These are phyloP conservation scores for Pseudotulostoma volvatum DNA, from an alignment of 495 filamentous ascomycete genomes.

Conservation along the genomic window DNA sequence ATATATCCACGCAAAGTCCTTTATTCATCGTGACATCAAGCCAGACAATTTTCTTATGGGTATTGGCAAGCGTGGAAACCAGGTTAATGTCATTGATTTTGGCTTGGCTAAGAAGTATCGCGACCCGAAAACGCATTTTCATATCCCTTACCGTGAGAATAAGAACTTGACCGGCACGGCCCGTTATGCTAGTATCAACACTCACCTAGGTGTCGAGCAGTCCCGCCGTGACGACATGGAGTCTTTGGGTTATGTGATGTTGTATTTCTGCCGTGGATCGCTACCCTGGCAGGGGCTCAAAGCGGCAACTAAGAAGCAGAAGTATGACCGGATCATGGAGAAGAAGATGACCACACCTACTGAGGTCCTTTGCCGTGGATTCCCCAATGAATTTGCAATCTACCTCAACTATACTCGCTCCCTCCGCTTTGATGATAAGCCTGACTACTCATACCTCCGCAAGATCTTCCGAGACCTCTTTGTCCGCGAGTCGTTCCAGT, in stretches of 20 bases:
- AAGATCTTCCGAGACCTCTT: slow-evolving; percentile 99
- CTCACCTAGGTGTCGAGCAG: slow-evolving; percentile 96
- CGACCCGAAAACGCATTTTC: slow-evolving; percentile 99
- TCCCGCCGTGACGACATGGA: slow-evolving; percentile 99
- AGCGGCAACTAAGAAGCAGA: slow-evolving; percentile 99
- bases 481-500: slow-evolving; percentile 98
- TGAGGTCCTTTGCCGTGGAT: slow-evolving; percentile 96
- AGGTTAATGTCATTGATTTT: slow-evolving; percentile 99
- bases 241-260: slow-evolving; percentile 97
- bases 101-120: slow-evolving; percentile 99
- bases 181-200: slow-evolving; percentile 99
- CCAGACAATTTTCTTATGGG: slow-evolving; percentile 99
- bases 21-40: slow-evolving; percentile 99
- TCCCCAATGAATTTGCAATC: slow-evolving; percentile 99
- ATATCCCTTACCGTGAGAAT: slow-evolving; percentile 99
- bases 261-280: slow-evolving; percentile 98
- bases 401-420: slow-evolving; percentile 99
- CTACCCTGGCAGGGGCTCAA: slow-evolving; percentile 99
- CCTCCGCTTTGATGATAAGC: slow-evolving; percentile 98
- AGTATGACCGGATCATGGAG: slow-evolving; percentile 99
- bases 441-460: slow-evolving; percentile 97
- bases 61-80: slow-evolving; percentile 98
- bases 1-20: slow-evolving; percentile 99
- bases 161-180: slow-evolving; percentile 99
- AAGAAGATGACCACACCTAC: slow-evolving; percentile 99